These are phyloP conservation scores for Chamaecyparis obtusa DNA, from an alignment of 75 land plant species.

Conservation along the genomic window DNA sequence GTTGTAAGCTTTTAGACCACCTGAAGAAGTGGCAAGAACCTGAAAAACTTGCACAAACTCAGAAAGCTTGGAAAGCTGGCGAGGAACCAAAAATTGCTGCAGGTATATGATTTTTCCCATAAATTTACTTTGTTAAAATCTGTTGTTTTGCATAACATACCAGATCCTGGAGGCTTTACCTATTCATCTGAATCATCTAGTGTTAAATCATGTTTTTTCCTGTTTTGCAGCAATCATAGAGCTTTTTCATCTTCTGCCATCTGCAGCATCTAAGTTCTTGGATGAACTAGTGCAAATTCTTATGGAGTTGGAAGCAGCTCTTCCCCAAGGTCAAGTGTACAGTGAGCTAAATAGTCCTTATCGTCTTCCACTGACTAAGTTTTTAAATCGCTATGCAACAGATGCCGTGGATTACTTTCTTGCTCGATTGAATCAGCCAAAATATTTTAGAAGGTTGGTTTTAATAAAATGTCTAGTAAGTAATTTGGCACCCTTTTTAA, in stretches of 20 bases:
- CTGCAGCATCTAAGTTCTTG: constrained; percentile 90
- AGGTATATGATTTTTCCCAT: constrained; percentile 36
- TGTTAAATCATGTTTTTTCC: not conserved
- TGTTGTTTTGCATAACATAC: not conserved
- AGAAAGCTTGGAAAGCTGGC: constrained; percentile 96
- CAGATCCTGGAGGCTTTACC: not conserved
- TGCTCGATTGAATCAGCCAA: constrained; percentile 75
- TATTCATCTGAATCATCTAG: not conserved
- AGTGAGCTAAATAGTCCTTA: constrained; percentile 99
- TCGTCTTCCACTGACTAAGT: constrained; percentile 92
- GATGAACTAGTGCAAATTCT: constrained; percentile 88
- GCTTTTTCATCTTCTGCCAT: constrained; percentile 94
- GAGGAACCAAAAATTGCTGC: constrained; percentile 99
- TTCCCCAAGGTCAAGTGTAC: constrained; percentile 88
- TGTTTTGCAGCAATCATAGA: constrained; percentile 90
- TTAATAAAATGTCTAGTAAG: constrained; percentile 2
- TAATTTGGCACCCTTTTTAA: not conserved
- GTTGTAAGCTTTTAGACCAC: constrained; percentile 93
- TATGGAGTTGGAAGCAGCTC: constrained; percentile 90
- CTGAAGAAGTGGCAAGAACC: constrained; percentile 98
- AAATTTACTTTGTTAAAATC: not conserved
- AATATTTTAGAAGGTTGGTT: constrained; percentile 82
- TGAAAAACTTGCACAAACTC: constrained; percentile 91
- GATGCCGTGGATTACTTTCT: constrained; percentile 97
- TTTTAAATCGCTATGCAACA: constrained; percentile 86